phyloP scores from a whole-genome alignment of 106 monocot genomes.

The Amphibolis antarctica region DNA sequence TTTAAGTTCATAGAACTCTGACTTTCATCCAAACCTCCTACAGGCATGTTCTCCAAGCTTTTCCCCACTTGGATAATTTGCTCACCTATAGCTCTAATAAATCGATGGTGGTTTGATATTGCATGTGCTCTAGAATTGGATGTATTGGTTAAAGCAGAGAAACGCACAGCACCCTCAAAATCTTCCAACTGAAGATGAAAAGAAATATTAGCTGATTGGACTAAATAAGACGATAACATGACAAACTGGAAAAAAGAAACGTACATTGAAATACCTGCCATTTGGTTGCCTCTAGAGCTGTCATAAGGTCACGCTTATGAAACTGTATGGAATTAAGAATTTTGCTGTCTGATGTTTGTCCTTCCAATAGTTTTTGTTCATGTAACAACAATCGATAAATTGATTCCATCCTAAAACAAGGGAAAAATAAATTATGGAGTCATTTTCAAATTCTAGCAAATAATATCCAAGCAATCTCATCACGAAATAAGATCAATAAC shows the following conservation, averaged over 20 bases:
- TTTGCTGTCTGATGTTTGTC: conserved; percentile 17
- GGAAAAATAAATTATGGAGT: background rate
- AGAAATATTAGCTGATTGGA: background rate
- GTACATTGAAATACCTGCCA: conserved; percentile 42
- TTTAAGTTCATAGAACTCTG: conserved; percentile 12
- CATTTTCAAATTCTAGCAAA: background rate
- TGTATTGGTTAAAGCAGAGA: conserved; percentile 38
- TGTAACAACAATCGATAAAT: conserved; percentile 45
- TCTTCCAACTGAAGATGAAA: conserved; percentile 51
- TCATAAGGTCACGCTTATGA: conserved; percentile 51
- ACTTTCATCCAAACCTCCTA: conserved; percentile 10
- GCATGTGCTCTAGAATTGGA: conserved; percentile 47
- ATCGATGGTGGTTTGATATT: conserved; percentile 38
- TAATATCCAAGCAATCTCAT: background rate
- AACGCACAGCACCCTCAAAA: conserved; percentile 53
- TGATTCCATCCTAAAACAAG: conserved; percentile 47
- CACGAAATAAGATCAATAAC: background rate
- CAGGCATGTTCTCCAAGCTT: conserved; percentile 22
- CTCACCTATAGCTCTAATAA: conserved; percentile 52
- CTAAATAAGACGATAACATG: background rate
- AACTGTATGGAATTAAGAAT: conserved; percentile 26
- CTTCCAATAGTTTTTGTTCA: conserved; percentile 30
- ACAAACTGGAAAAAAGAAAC: background rate
- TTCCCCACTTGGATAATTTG: conserved; percentile 36
- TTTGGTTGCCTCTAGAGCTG: conserved; percentile 56